Base-by-base conservation (phyloP, 331 rosid species). In the Arachis monticola region DNA sequence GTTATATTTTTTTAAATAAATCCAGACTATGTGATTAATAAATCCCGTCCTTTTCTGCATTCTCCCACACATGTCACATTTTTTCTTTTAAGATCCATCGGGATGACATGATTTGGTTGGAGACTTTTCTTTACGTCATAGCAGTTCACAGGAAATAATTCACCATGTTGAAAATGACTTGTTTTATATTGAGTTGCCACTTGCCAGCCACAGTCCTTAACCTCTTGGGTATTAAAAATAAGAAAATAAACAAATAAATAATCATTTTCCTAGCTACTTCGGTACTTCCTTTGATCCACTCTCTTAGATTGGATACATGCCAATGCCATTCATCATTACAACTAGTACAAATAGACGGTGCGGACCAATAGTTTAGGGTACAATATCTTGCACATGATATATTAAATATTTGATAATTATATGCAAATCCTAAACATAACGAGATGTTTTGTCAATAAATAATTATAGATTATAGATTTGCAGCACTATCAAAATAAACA, bases 51-150 rank as follows among this genome's bases (percentile, higher is more conserved):
- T 6, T 64, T 30, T 72, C 51, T 61, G 46, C 56, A 22, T 53
- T 17, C 51, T 64, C 42, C 50, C 56, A 61, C 56, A 61, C 55
- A 17, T 22, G 27, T 30, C 14, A 3, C 56, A 12, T 47, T 72
- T 17, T 17, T 30, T 59, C 45, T 10, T 58, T 17, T 14, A 0
- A 52, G n/a, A 11, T 3, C 17, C 46, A 60, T 60, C 14, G 10
- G 12, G 32, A 8, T 48, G 14, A 48, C 69, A 60, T 60, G 0
- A 59, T 32, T 14, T 17, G 78, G 4, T 48, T 68, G n/a, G 10
- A 52, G 63, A 50, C 78, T 62, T 62, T 52, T 41, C 40, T 32
- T 73, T 73, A 68, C 10, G 56, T 40, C 11, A 8, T 40, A 48
- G 10, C 11, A 38, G 7, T 53, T 1, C 17, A 32, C 12, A 7